These are phyloP conservation scores for Schwanniomyces polymorphus DNA, from an alignment of 805 yeast genomes.

Conservation along the genomic window DNA sequence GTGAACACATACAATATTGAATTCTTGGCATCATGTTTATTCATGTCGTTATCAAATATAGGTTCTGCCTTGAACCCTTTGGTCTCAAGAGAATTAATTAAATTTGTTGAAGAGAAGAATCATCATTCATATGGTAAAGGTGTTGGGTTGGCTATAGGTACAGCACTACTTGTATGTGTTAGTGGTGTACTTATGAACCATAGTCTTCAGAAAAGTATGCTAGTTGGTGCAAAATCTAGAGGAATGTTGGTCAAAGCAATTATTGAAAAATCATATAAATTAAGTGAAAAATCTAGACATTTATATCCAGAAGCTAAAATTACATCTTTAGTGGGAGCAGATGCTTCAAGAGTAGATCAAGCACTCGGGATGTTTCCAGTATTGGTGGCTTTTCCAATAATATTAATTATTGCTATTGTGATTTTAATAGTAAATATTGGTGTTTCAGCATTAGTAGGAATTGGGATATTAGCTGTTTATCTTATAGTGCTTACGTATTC, in stretches of 20 bases:
- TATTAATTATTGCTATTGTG: constrained; percentile 11
- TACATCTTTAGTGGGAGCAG: constrained; percentile 15
- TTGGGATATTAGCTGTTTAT: constrained; percentile 12
- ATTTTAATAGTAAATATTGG: constrained; percentile 15
- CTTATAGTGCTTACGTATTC: constrained; percentile 4
- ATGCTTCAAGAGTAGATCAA: constrained; percentile 13
- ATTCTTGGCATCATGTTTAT: constrained; percentile 33
- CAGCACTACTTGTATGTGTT: constrained; percentile 45
- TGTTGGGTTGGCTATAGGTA: constrained; percentile 72
- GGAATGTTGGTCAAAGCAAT: constrained; percentile 11
- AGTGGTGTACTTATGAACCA: constrained; percentile 11
- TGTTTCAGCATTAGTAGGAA: constrained; percentile 15
- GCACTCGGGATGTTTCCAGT: constrained; percentile 10
- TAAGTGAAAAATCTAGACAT: constrained; percentile 10
- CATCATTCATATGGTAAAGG: constrained; percentile 45
- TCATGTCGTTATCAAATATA: constrained; percentile 40
- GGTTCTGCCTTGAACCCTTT: constrained; percentile 57
- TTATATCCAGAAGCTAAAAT: constrained; percentile 12
- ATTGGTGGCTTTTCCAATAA: constrained; percentile 9
- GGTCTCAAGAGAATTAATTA: constrained; percentile 58
- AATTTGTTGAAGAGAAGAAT: constrained; percentile 28
- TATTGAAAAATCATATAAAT: constrained; percentile 12
- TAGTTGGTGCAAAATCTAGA: constrained; percentile 11
- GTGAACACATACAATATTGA: constrained; percentile 44
- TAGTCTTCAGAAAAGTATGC: constrained; percentile 9